These are phyloP conservation scores for Blastobotrys ciferrii DNA, from an alignment of 1,139 yeast genomes.

Conservation along the genomic window DNA sequence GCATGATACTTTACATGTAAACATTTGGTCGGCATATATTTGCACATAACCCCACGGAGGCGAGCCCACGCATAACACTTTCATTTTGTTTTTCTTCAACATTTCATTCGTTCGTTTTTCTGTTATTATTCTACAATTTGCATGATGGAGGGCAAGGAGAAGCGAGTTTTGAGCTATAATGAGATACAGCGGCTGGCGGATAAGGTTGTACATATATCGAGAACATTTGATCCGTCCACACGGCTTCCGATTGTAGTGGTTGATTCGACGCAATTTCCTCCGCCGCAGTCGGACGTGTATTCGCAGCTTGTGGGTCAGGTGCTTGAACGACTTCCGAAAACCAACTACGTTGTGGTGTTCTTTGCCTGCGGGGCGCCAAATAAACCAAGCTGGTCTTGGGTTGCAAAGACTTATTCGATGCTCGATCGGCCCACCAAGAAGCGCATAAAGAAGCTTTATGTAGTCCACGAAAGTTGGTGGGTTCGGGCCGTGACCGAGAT, in stretches of 20 bases:
- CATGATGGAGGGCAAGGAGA: not conserved
- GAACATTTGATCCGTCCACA: conserved; percentile 57
- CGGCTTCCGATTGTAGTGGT: conserved; percentile 66
- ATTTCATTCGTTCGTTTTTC: conserved; percentile 1
- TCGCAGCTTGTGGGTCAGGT: conserved; percentile 28
- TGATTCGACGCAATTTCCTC: conserved; percentile 73
- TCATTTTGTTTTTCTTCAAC: not conserved
- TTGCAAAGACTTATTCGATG: conserved; percentile 67
- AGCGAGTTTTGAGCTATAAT: not conserved
- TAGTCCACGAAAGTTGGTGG: conserved; percentile 93
- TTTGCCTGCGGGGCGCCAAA: conserved; percentile 73
- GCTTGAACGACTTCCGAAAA: conserved; percentile 46
- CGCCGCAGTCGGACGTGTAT: conserved; percentile 39
- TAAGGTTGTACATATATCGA: conserved; percentile 58
- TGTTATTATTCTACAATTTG: not conserved
- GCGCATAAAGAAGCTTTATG: conserved; percentile 59
- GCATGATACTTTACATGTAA: not conserved
- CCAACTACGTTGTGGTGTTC: conserved; percentile 63
- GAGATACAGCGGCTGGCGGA: conserved; percentile 14
- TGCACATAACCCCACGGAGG: not conserved
- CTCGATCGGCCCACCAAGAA: conserved; percentile 60
- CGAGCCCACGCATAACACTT: not conserved
- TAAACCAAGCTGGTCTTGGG: conserved; percentile 67
- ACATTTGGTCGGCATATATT: not conserved
- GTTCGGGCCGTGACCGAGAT: conserved; percentile 77